phyloP scores from a whole-genome alignment of 1,284 basidiomycete genomes.

The Trichosporon sp. region DNA sequence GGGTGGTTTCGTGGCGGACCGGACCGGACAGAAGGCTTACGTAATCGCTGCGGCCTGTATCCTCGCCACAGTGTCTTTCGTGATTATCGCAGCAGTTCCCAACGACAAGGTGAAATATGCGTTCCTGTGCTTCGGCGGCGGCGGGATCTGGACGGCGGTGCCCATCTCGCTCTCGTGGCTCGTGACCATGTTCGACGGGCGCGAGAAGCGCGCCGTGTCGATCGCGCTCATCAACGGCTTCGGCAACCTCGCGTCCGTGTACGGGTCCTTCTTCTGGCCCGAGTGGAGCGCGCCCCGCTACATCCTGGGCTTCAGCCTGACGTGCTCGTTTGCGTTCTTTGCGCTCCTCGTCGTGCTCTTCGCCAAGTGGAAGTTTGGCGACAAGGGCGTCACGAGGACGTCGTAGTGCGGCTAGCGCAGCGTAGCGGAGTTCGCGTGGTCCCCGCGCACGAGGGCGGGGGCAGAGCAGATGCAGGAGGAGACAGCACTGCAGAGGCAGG shows the following conservation, averaged over 20 bases:
- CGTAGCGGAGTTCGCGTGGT: neutral
- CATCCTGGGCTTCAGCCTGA: conserved; percentile 25
- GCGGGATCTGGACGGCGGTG: conserved; percentile 22
- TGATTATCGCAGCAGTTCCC: neutral
- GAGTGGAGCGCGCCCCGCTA: conserved; percentile 17
- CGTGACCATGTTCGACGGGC: conserved; percentile 18
- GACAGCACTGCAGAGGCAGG: no score
- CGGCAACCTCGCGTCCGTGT: conserved; percentile 15
- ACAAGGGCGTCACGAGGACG: conserved; percentile 23
- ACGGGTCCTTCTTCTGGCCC: conserved; percentile 31
- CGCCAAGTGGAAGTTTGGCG: conserved; percentile 34
- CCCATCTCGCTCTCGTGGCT: conserved; percentile 23
- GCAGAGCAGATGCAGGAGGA: no score
- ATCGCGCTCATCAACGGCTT: conserved; percentile 25
- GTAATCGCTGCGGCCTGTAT: conserved; percentile 16
- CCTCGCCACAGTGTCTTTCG: conserved; percentile 12
- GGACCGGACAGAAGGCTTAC: conserved; percentile 15
- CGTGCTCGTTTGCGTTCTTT: conserved; percentile 30
- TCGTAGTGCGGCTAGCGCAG: neutral
- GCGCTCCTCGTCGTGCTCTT: conserved; percentile 23
- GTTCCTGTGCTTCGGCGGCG: conserved; percentile 25
- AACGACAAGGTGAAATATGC: conserved; percentile 23
- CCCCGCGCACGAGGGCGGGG: neutral
- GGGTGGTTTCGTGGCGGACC: conserved; percentile 23
- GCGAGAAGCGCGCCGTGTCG: conserved; percentile 21